Conservation (phyloP, 352 stramenopile genomes). For the Globisporangium radiosum region DNA sequence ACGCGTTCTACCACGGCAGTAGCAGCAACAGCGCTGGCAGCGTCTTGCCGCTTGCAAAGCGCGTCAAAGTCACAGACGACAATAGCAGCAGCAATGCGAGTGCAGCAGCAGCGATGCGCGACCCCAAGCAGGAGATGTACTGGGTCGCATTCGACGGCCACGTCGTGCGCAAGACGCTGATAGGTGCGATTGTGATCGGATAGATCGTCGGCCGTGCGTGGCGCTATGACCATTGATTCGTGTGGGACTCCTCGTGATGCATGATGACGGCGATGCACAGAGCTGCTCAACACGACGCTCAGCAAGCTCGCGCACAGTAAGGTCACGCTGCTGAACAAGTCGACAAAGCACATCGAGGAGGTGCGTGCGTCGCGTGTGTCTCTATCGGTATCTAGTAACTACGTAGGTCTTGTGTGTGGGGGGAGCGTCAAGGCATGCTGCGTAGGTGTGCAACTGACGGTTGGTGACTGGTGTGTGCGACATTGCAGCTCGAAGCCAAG, state of each 20-base stretch:
- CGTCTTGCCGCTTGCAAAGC: conserved; percentile 32
- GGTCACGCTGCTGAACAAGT: conserved; percentile 23
- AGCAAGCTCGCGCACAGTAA: conserved; percentile 29
- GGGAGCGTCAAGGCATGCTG: no score
- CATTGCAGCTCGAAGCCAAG: conserved; percentile 7
- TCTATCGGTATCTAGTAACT: no score
- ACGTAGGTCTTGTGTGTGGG: neutral
- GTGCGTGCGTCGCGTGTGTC: conserved; percentile 1
- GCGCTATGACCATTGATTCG: no score
- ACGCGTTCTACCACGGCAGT: conserved; percentile 22
- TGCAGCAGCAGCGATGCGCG: conserved; percentile 5
- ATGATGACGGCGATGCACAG: conserved; percentile 2
- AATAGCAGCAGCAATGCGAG: conserved; percentile 7
- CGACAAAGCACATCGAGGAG: conserved; percentile 16
- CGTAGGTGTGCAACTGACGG: no score
- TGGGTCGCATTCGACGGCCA: conserved; percentile 62
- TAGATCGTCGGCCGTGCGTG: no score
- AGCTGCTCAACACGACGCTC: conserved; percentile 37
- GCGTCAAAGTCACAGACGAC: conserved; percentile 36
- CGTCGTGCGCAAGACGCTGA: conserved; percentile 65
- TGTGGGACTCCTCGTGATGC: no score
- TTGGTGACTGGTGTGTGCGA: neutral
- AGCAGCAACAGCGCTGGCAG: neutral
- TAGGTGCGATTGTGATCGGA: conserved; percentile 24
- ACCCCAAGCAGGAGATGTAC: conserved; percentile 39